These are phyloP conservation scores for Lachancea cidri DNA, from an alignment of 805 yeast species.

Conservation along the genomic window DNA sequence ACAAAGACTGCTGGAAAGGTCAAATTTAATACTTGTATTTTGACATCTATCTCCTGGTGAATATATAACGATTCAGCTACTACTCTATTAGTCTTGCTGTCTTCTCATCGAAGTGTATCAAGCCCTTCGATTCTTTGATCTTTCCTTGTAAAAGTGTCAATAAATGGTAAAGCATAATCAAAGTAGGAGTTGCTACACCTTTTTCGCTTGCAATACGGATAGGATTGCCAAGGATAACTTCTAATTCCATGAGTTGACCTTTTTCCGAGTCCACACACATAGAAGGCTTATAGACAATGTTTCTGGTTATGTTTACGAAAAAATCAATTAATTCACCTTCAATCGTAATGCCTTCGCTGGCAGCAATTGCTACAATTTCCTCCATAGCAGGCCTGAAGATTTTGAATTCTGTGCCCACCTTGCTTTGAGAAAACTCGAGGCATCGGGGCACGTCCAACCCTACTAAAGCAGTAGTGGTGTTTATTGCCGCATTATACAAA, in stretches of 20 bases:
- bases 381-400: constrained; percentile 52
- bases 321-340: constrained; percentile 43
- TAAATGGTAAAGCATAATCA: constrained; percentile 52
- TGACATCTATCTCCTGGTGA: too few relatives aligned
- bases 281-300: constrained; percentile 54
- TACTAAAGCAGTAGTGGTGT: constrained; percentile 55
- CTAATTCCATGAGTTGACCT: constrained; percentile 62
- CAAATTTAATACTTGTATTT: too few relatives aligned
- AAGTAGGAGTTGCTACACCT: constrained; percentile 52
- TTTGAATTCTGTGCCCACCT: constrained; percentile 28
- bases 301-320: constrained; percentile 50
- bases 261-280: constrained; percentile 63
- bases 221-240: constrained; percentile 66
- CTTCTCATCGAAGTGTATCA: constrained; percentile 24
- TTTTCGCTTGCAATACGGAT: constrained; percentile 42
- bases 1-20: too few relatives aligned
- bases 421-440: constrained; percentile 37
- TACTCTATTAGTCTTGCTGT: constrained; percentile 12
- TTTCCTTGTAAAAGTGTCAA: constrained; percentile 57
- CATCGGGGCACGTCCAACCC: constrained; percentile 52
- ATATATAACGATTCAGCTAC: too few relatives aligned
- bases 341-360: constrained; percentile 50
- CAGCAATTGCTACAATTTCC: constrained; percentile 58
- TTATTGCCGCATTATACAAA: constrained; percentile 60
- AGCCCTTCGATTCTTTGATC: constrained; percentile 53